phyloP scores from a whole-genome alignment of 106 monocot species.

The Amphibolis antarctica region DNA sequence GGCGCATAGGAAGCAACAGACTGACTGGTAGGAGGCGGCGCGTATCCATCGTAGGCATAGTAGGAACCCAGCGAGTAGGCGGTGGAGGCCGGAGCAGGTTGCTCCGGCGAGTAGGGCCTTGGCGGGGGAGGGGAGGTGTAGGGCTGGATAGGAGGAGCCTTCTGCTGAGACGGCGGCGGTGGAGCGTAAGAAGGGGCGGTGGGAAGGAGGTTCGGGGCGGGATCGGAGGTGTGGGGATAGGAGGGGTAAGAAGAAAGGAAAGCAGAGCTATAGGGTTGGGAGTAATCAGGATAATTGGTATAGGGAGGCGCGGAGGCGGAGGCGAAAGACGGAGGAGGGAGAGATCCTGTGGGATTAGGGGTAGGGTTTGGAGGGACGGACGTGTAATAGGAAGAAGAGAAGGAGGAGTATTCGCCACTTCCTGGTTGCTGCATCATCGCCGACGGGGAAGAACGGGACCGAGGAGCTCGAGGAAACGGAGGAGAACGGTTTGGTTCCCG shows the following conservation, averaged over 20 bases:
- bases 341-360: slow-evolving; percentile 24
- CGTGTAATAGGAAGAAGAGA: slow-evolving; percentile 45
- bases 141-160: slow-evolving; percentile 11
- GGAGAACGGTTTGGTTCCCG: too few species aligned
- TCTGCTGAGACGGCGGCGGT: slow-evolving; percentile 1
- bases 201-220: slow-evolving; percentile 13
- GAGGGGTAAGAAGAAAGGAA: slow-evolving; percentile 14
- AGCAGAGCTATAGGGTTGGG: neutral
- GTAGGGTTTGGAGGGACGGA: slow-evolving; percentile 10
- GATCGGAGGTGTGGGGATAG: slow-evolving; percentile 19
- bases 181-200: slow-evolving; percentile 9
- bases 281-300: slow-evolving; percentile 13
- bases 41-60: too few species aligned
- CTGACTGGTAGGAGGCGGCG: too few species aligned
- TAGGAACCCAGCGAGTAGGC: slow-evolving; percentile 11
- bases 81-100: neutral
- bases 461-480: neutral
- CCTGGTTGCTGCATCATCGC: slow-evolving; percentile 34
- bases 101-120: slow-evolving; percentile 11
- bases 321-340: slow-evolving; percentile 14
- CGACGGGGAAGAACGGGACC: neutral
- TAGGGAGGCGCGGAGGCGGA: slow-evolving; percentile 67
- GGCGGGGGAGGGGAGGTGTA: slow-evolving; percentile 18
- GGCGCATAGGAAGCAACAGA: neutral
- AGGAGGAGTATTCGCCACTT: slow-evolving; percentile 29